Evolutionary conservation across 768 basidiomycete genomes (phyloP), one percentile per base, ranked within the genome.

Genomic region (Russula ochroleuca): DNA sequence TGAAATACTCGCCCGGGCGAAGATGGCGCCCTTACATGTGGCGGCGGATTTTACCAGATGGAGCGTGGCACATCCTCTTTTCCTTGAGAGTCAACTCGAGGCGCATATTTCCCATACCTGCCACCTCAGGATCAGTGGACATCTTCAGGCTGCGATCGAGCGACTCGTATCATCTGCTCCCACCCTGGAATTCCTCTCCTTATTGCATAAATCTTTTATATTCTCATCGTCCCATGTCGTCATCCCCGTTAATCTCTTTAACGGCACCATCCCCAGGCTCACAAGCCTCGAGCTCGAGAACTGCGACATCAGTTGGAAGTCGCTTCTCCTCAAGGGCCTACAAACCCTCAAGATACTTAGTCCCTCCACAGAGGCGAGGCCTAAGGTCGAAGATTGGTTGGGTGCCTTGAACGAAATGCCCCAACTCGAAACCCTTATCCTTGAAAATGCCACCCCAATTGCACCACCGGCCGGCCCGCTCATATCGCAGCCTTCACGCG

Each of bases 1-100:
- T 9, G 57, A 56, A 28, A 57, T 67, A 15, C 63, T 67, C 6
- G 15, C 45, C 11, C 66, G 66, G 19, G 38, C 62, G 3, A 59
- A 53, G 48, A 45, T 5, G 31, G 62, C 58, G 6, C 66, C 66
- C 4, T 37, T 64, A 15, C 23, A 59, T 21, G 21, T 64, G 5
- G 51, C 56, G 19, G 65, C 47, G 19, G 40, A 41, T 19, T 31
- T n/a, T 14, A 28, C 13, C 1, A 17, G 0, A 1, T 19, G 40
- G 40, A 3, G 14, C 5, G 8, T 1, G 4, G 8, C n/a, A 40
- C 40, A 7, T 17, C 2, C 15, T 41, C 3, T 45, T 9, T 31
- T 45, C 17, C 33, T 67, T 17, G 37, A 9, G 2, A 9, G 19
- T 8, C 48, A 25, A 14, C 58, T 67, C 23, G 15, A 56, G 5